phyloP scores from a whole-genome alignment of 768 basidiomycete species.

The Gloeophyllum trabeum region DNA sequence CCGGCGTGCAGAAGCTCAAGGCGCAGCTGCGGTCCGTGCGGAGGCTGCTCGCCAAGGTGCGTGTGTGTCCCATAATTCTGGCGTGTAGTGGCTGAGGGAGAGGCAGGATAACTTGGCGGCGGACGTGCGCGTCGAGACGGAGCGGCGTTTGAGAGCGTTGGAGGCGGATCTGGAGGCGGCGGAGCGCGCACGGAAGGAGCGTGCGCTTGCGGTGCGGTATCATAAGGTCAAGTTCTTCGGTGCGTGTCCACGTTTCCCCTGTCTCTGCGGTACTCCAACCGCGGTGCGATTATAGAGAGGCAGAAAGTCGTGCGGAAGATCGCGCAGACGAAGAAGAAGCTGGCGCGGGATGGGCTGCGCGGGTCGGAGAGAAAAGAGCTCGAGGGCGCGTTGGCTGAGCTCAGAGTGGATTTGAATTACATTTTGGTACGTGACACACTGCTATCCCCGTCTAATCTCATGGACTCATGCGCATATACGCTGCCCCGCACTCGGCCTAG shows the following conservation, averaged over 20 bases:
- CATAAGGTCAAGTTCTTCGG: slow-evolving; percentile 95
- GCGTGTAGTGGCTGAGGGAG: not conserved
- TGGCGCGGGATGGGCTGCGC: slow-evolving; percentile 25
- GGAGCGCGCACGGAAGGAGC: slow-evolving; percentile 54
- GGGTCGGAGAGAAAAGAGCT: slow-evolving; percentile 26
- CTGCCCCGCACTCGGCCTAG: not conserved
- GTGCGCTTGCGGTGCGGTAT: slow-evolving; percentile 65
- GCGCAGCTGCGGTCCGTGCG: slow-evolving; percentile 74
- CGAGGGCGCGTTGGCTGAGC: slow-evolving; percentile 37
- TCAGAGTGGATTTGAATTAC: slow-evolving; percentile 88
- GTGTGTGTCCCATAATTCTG: slow-evolving; percentile 2
- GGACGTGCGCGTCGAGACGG: slow-evolving; percentile 70
- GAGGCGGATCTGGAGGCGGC: slow-evolving; percentile 63
- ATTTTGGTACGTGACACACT: slow-evolving; percentile 60
- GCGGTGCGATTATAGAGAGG: slow-evolving; percentile 48
- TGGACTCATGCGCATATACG: no score
- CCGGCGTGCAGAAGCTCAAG: slow-evolving; percentile 83
- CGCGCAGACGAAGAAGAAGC: slow-evolving; percentile 47
- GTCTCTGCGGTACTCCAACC: not conserved
- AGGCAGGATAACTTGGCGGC: slow-evolving; percentile 72
- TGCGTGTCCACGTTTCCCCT: slow-evolving; percentile 18
- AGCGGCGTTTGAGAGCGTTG: slow-evolving; percentile 65
- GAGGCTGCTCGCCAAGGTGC: slow-evolving; percentile 71
- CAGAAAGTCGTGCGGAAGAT: slow-evolving; percentile 79
- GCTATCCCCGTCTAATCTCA: no score